Evolutionary conservation across 306 rosid species (phyloP).

Genomic region (Pyrus communis): DNA sequence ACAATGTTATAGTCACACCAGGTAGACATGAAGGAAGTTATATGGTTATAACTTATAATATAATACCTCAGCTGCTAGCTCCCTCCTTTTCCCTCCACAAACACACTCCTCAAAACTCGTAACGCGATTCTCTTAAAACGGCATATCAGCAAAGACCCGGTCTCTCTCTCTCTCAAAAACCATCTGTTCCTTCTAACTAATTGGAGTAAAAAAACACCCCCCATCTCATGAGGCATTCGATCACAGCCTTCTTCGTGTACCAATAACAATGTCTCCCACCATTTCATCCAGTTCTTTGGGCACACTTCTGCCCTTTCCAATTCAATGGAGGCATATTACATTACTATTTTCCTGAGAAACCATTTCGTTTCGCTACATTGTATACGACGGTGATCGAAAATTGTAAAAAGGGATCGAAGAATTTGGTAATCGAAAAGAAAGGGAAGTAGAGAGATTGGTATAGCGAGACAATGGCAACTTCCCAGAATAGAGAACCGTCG

Average conservation of each 20-base stretch:
- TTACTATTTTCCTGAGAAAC: background rate
- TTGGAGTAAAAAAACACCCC: background rate
- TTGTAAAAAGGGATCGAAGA: background rate
- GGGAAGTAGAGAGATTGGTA: background rate
- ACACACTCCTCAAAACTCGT: constrained; percentile 40
- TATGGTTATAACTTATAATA: too few species aligned
- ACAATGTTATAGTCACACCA: too few species aligned
- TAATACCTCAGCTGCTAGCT: background rate
- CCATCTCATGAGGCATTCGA: background rate
- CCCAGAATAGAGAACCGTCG: constrained; percentile 47
- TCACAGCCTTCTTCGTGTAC: background rate
- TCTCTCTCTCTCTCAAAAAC: constrained; percentile 15
- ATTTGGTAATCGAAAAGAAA: background rate
- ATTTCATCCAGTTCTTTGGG: background rate
- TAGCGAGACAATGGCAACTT: constrained; percentile 39
- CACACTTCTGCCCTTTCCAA: background rate
- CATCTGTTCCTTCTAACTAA: too few species aligned
- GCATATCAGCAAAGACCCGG: constrained; percentile 18
- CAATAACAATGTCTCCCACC: background rate
- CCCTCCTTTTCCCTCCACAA: constrained; percentile 19
- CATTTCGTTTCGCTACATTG: background rate
- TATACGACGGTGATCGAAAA: background rate
- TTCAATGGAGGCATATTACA: background rate
- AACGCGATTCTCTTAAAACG: background rate
- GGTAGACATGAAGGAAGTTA: too few species aligned